Evolutionary conservation across 23 red algal genomes (phyloP).

Genomic region (Agarophyton chilense): DNA sequence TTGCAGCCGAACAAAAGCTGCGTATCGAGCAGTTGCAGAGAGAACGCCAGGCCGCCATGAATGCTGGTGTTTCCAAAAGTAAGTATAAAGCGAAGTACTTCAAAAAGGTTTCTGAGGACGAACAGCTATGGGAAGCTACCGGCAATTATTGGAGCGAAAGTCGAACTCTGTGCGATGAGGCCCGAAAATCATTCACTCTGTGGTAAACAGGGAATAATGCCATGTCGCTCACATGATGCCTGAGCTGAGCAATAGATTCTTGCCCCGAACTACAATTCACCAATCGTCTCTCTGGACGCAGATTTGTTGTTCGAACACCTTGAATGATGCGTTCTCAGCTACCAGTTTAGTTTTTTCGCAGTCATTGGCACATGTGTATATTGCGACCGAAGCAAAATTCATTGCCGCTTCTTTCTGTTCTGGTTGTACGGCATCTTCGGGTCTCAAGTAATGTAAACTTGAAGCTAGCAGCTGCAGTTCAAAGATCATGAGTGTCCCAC

Average conservation of each 20-base stretch:
- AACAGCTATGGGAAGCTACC: conserved; percentile 60
- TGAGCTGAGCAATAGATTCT: not conserved
- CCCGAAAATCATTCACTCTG: not conserved
- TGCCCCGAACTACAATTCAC: not conserved
- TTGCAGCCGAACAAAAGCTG: conserved; percentile 77
- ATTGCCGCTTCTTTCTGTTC: conserved; percentile 65
- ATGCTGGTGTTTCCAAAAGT: not conserved
- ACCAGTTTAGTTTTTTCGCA: conserved; percentile 11
- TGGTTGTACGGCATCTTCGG: conserved; percentile 17
- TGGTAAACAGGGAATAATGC: conserved; percentile 5
- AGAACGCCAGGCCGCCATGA: conserved; percentile 28
- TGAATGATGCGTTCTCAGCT: conserved; percentile 2
- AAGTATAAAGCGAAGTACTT: conserved; percentile 38
- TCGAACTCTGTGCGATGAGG: conserved; percentile 20
- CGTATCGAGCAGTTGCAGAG: conserved; percentile 89
- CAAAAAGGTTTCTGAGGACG: conserved; percentile 29
- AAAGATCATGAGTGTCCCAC: conserved; percentile 50
- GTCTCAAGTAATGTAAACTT: conserved; percentile 57
- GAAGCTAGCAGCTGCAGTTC: conserved; percentile 63
- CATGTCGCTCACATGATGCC: not conserved
- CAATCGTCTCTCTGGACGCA: conserved; percentile 38
- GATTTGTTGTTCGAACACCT: conserved; percentile 28
- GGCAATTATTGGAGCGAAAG: conserved; percentile 59
- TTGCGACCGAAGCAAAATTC: conserved; percentile 50
- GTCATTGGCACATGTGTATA: conserved; percentile 54